Evolutionary conservation across 108 stramenopile species (phyloP), one percentile per base, ranked within the genome.

Genomic region (Nitzschia sp.): DNA sequence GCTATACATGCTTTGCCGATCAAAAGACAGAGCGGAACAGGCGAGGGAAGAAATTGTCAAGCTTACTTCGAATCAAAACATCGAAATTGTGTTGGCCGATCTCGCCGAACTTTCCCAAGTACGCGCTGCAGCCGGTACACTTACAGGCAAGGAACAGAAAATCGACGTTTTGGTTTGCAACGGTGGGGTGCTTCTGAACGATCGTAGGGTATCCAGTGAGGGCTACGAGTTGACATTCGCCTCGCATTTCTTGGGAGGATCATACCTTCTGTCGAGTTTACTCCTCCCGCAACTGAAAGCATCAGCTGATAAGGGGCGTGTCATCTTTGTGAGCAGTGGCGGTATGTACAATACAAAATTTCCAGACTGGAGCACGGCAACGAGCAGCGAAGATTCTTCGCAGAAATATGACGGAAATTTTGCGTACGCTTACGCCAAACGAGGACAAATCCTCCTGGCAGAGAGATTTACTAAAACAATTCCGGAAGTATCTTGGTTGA

Each of bases 281-380:
- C 59, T 94, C 5, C 24, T 92, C 30, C 93, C 92, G 0, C 76
- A 83, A 53, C 63, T 94, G 21, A 47, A 77, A 56, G 77, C 64
- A 9, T 62, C 87, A 46, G 56, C 80, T 36, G 70, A 69, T 47
- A 51, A 51, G 21, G 47, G 70, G 68, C 45, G 64, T n/a, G 70
- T 75, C 48, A 30, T 74, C 15, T 63, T 73, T 67, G 72, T 76
- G 28, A 72, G 75, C 24, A 72, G 64, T 38, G 97, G 95, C 4
- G 97, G 97, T 0, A 96, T 96, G 97, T 93, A 92, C 75, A 96
- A 82, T 61, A 67, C 79, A 33, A 94, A 93, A 69, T 95, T 98
- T 61, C 94, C 95, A 2, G 65, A 74, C 11, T 96, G 94, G 94
- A 80, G 90, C 19, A 75, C 78, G 25, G 85, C 88, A 4, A 85